Conservation (phyloP, 371 early-diverging fungal genomes). For the Mucor irregularis region DNA sequence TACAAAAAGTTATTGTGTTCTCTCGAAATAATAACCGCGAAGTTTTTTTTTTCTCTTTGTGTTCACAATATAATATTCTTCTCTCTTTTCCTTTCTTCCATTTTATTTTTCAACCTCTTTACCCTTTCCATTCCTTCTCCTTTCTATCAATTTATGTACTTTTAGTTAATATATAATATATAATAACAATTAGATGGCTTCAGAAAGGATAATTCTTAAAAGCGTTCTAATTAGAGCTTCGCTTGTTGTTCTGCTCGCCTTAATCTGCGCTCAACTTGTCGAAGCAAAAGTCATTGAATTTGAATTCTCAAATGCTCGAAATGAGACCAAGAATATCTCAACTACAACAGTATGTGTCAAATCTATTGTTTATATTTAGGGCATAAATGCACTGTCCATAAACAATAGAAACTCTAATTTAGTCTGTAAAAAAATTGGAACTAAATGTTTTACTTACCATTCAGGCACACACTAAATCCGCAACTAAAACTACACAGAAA, state of each 20-base stretch:
- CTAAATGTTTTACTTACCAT: too few relatives aligned
- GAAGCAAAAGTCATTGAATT: not conserved
- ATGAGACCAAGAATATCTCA: too few relatives aligned
- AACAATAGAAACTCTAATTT: too few relatives aligned
- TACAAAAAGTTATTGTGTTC: conserved; percentile 13
- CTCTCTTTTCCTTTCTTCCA: not conserved
- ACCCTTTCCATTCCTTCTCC: conserved; percentile 8
- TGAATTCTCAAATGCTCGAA: not conserved
- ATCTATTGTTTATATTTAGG: not conserved
- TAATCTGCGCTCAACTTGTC: conserved; percentile 1
- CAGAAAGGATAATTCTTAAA: not conserved
- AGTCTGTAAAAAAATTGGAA: too few relatives aligned
- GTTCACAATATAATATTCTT: not conserved
- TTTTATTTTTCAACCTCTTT: not conserved
- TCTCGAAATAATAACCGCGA: not conserved
- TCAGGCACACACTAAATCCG: not conserved
- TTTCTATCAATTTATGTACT: not conserved
- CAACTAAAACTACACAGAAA: not conserved
- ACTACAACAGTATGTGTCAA: too few relatives aligned
- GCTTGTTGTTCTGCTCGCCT: not conserved
- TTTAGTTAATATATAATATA: not conserved
- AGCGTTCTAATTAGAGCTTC: conserved; percentile 1
- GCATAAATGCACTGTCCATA: not conserved
- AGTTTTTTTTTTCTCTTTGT: not conserved
- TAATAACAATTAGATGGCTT: conserved; percentile 2